Percentiles rank a stretch among this genome's conserved stretches.
These are phyloP conservation scores for Thamnidium elegans DNA, from an alignment of 192 early-diverging fungal genomes.

Conservation along the genomic window DNA sequence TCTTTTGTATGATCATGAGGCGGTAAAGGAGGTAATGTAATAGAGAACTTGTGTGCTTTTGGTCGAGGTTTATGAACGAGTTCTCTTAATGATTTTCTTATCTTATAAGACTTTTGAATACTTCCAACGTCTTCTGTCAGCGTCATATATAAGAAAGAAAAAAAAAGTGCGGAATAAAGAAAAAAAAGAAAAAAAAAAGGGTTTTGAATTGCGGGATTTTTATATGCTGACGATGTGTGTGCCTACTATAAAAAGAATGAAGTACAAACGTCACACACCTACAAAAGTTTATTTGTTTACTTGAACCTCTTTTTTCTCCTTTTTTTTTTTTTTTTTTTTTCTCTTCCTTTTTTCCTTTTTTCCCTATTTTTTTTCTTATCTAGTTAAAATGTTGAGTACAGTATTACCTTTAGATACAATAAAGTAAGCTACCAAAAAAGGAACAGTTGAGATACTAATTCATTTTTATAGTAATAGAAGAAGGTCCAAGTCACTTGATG, in stretches of 20 bases:
- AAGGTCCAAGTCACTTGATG: conserved; percentile 26
- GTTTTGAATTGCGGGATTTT: no score
- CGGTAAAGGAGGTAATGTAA: conserved; percentile 22
- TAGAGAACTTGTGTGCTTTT: background rate
- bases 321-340: background rate
- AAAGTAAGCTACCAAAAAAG: background rate
- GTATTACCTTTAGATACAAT: background rate
- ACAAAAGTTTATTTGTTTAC: background rate
- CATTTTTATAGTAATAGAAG: conserved; percentile 6
- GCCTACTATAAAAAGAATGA: background rate
- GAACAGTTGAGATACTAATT: background rate
- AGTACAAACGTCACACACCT: background rate
- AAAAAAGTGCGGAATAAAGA: conserved; percentile 4
- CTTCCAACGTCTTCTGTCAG: no score
- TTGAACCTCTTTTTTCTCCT: background rate
- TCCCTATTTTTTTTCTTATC: background rate
- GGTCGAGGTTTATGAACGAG: conserved; percentile 7
- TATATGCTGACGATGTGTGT: background rate
- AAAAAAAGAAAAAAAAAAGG: conserved; percentile 1
- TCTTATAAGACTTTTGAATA: conserved; percentile 2
- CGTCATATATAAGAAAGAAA: conserved; percentile 1
- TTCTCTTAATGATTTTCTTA: conserved; percentile 19
- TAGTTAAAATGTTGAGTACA: background rate
- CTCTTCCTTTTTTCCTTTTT: conserved; percentile 9
- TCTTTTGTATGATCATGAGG: conserved; percentile 20